Evolutionary conservation across 495 filamentous ascomycete genomes (phyloP).

Genomic region (Annulohypoxylon bovei): DNA sequence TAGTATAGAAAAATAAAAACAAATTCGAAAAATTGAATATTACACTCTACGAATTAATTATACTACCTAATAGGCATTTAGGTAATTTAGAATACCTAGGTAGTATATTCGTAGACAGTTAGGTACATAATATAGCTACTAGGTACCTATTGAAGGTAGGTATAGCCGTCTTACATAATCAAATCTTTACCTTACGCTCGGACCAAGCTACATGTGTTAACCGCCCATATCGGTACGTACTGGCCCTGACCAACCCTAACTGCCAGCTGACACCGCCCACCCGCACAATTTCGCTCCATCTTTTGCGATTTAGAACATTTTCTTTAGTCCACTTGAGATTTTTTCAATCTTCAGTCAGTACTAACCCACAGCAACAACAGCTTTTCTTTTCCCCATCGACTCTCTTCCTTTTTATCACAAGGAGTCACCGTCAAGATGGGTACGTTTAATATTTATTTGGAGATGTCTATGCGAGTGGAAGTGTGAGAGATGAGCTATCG

Average conservation of each 20-base stretch:
- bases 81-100: neutral
- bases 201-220: neutral
- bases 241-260: conserved; percentile 36
- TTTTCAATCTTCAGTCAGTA: conserved; percentile 35
- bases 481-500: conserved; percentile 28
- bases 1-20: conserved; percentile 11
- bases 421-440: conserved; percentile 61
- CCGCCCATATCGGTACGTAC: neutral
- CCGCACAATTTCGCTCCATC: conserved; percentile 45
- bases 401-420: conserved; percentile 50
- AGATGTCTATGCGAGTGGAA: conserved; percentile 59
- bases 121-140: neutral
- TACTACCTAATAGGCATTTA: no score
- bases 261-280: conserved; percentile 54
- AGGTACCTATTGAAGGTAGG: no score
- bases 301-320: conserved; percentile 39
- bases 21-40: neutral
- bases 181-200: neutral
- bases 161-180: neutral
- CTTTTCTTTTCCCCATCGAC: conserved; percentile 50
- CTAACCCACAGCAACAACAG: conserved; percentile 52
- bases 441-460: conserved; percentile 53
- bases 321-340: conserved; percentile 29
- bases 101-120: neutral
- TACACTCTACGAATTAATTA: no score